Conservation (phyloP, 257 asterid genomes). For the Rubia yunnanensis region DNA sequence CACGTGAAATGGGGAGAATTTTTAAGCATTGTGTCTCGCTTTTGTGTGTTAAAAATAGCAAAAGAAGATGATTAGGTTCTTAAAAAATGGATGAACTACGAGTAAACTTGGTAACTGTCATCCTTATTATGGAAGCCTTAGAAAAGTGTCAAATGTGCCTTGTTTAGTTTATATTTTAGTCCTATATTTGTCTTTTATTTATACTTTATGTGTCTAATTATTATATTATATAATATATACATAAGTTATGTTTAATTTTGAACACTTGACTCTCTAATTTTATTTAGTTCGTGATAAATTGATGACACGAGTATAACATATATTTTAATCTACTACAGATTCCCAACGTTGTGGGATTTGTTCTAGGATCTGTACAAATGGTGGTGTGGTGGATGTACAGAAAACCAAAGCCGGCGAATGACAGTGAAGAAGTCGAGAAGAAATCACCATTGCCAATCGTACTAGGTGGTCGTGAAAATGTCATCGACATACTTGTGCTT, state of each 20-base stretch:
- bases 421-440: not conserved
- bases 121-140: not conserved
- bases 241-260: no score
- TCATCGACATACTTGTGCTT: slow-evolving; percentile 26
- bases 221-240: no score
- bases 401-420: slow-evolving; percentile 16
- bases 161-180: not conserved
- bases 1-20: not conserved
- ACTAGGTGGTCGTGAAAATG: slow-evolving; percentile 13
- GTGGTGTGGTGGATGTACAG: slow-evolving; percentile 44
- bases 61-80: not conserved
- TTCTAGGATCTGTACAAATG: slow-evolving; percentile 64
- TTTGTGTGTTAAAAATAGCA: not conserved
- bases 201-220: not conserved
- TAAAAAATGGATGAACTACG: not conserved
- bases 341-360: slow-evolving; percentile 66
- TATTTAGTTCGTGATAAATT: not conserved
- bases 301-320: not conserved
- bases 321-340: slow-evolving; percentile 25
- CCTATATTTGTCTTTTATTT: not conserved
- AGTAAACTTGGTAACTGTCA: not conserved
- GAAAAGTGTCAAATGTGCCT: not conserved
- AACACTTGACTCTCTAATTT: not conserved
- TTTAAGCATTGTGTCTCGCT: not conserved
- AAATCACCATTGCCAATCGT: slow-evolving; percentile 5